phyloP scores from a whole-genome alignment of 495 filamentous ascomycete genomes.

The Ramalina intermedia region DNA sequence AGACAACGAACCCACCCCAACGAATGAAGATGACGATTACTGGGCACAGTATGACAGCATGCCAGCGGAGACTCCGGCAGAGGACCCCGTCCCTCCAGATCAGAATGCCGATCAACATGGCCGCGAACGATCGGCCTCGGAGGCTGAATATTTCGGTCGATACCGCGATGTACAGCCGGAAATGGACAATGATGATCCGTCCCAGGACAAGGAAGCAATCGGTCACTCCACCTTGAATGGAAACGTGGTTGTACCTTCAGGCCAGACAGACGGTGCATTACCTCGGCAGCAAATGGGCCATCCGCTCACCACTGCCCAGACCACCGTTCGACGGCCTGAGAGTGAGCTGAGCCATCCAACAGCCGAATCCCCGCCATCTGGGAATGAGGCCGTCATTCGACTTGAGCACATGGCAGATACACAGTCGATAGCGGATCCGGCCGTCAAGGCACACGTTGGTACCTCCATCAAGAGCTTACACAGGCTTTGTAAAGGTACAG shows the following conservation, averaged over 20 bases:
- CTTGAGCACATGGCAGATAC: conserved; percentile 50
- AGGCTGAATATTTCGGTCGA: conserved; percentile 71
- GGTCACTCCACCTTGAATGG: conserved; percentile 42
- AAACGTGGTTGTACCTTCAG: conserved; percentile 26
- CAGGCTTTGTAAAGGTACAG: conserved; percentile 59
- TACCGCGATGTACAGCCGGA: conserved; percentile 83
- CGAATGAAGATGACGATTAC: conserved; percentile 68
- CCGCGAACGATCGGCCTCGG: conserved; percentile 31
- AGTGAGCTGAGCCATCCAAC: conserved; percentile 28
- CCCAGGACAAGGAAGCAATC: conserved; percentile 37
- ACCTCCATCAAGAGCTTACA: conserved; percentile 82
- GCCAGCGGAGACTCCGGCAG: conserved; percentile 59
- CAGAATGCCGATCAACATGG: conserved; percentile 23
- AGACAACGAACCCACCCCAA: conserved; percentile 33
- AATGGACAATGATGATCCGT: conserved; percentile 77
- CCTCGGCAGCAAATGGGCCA: neutral
- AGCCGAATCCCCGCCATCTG: conserved; percentile 33
- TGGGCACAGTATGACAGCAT: conserved; percentile 91
- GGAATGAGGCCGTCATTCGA: conserved; percentile 46
- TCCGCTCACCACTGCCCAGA: neutral
- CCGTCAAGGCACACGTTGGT: conserved; percentile 77
- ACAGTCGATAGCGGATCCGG: conserved; percentile 57
- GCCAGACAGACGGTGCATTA: conserved; percentile 13
- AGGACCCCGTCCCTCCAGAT: conserved; percentile 30
- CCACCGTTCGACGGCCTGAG: neutral